Conservation (phyloP, 441 rosid species). For the Gossypium laxum region DNA sequence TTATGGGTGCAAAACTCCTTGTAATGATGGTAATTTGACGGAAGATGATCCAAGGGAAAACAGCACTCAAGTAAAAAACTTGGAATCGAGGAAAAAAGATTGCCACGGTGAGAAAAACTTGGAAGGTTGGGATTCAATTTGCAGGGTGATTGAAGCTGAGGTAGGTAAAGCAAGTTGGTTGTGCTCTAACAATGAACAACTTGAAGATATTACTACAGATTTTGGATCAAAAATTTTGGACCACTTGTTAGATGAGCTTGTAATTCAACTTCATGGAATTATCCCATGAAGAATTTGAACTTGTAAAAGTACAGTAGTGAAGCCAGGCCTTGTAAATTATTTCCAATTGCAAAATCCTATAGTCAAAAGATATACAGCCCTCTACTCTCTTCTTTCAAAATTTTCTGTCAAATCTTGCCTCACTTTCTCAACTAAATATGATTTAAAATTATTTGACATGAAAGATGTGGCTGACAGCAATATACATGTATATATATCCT, state of each 20-base stretch:
- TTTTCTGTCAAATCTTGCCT: not conserved
- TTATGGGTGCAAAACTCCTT: constrained; percentile 9
- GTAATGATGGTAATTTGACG: constrained; percentile 17
- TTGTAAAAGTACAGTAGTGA: not conserved
- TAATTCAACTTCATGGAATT: constrained; percentile 21
- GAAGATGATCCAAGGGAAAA: constrained; percentile 15
- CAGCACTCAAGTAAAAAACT: constrained; percentile 13
- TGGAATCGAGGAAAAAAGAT: constrained; percentile 16
- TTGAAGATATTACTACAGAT: constrained; percentile 35
- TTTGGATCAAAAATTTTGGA: constrained; percentile 36
- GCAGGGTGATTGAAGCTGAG: constrained; percentile 28
- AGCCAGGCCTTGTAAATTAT: not conserved
- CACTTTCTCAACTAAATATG: not conserved
- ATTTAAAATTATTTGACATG: not conserved
- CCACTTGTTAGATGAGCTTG: constrained; percentile 42
- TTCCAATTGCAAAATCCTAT: not conserved
- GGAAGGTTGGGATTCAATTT: constrained; percentile 31
- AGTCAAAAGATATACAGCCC: constrained; percentile 14
- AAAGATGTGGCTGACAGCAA: not conserved
- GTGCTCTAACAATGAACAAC: constrained; percentile 21
- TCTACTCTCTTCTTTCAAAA: not conserved
- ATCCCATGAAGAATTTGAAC: constrained; percentile 14
- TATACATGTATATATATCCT: not conserved
- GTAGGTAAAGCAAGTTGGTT: constrained; percentile 27
- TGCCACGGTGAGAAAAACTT: not conserved